These are phyloP conservation scores for Neurospora sp. DNA, from an alignment of 2,329 filamentous ascomycete genomes.

Conservation along the genomic window DNA sequence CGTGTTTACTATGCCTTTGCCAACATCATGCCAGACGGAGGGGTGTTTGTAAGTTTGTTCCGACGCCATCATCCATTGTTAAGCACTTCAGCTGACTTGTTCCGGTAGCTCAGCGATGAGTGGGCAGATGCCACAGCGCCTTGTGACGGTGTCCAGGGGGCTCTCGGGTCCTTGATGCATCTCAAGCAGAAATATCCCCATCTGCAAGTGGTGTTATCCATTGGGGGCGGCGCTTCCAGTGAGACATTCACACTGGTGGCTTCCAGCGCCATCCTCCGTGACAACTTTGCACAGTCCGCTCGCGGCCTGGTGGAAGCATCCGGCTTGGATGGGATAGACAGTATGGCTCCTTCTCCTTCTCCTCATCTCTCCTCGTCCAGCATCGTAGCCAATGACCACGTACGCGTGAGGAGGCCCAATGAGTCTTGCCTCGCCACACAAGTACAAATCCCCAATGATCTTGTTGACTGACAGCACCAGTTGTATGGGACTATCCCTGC, in stretches of 20 bases:
- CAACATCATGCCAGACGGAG: slow-evolving; percentile 61
- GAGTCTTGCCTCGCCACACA: not conserved
- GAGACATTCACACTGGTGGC: slow-evolving; percentile 61
- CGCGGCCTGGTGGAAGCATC: slow-evolving; percentile 59
- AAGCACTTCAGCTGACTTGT: slow-evolving; percentile 4
- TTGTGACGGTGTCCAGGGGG: slow-evolving; percentile 62
- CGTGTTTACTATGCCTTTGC: slow-evolving; percentile 81
- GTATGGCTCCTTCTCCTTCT: slow-evolving; percentile 35
- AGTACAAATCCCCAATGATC: not conserved
- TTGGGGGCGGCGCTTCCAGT: slow-evolving; percentile 59
- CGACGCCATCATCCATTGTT: not conserved
- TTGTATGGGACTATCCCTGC: slow-evolving; percentile 72
- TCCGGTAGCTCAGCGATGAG: slow-evolving; percentile 61
- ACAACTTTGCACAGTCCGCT: slow-evolving; percentile 63
- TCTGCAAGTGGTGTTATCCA: slow-evolving; percentile 66
- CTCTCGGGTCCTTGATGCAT: slow-evolving; percentile 62
- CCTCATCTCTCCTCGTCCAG: not conserved
- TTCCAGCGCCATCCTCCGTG: slow-evolving; percentile 45
- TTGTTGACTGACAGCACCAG: slow-evolving; percentile 30
- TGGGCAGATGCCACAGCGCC: slow-evolving; percentile 65
- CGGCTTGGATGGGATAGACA: slow-evolving; percentile 66
- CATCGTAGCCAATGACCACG: not conserved
- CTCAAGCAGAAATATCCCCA: slow-evolving; percentile 62
- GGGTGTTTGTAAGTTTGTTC: slow-evolving; percentile 57
- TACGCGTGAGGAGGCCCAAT: not conserved